A percentile compares a stretch with the other conserved stretches of the same genome.
These are phyloP conservation scores for Sporothrix protearum DNA, from an alignment of 2,329 filamentous ascomycete species.

Conservation along the genomic window DNA sequence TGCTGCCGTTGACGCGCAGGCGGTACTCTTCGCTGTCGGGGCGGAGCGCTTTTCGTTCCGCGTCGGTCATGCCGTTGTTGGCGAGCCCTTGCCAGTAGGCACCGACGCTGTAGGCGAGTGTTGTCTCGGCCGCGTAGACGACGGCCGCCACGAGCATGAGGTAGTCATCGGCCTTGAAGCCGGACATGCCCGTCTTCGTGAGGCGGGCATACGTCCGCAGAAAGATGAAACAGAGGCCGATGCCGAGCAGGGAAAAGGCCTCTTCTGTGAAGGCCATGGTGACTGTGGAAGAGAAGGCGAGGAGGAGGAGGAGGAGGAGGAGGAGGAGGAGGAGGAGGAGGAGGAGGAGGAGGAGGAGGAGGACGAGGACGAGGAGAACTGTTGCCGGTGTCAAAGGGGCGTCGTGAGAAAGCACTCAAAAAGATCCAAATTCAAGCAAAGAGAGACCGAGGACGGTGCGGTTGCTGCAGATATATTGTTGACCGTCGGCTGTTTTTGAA, in stretches of 20 bases:
- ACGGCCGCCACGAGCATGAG: constrained; percentile 53
- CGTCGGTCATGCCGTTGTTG: constrained; percentile 37
- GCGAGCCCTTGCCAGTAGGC: constrained; percentile 34
- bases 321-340: too few species aligned
- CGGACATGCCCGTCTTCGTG: constrained; percentile 45
- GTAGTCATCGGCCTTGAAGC: constrained; percentile 58
- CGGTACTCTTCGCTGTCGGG: constrained; percentile 33
- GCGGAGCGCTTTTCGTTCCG: constrained; percentile 32
- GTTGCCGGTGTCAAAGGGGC: background rate
- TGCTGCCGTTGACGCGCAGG: constrained; percentile 37
- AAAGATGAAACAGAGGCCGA: constrained; percentile 49
- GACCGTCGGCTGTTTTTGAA: background rate
- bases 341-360: background rate
- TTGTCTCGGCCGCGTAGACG: constrained; percentile 31
- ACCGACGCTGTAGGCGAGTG: constrained; percentile 34
- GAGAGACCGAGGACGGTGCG: background rate
- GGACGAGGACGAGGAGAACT: background rate
- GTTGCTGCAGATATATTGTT: constrained; percentile 3
- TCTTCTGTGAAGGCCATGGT: constrained; percentile 41
- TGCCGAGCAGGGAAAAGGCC: constrained; percentile 48
- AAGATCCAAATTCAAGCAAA: background rate
- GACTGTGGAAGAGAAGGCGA: background rate
- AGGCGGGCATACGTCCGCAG: constrained; percentile 51
- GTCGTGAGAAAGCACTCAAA: too few species aligned
- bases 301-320: background rate